These are phyloP conservation scores for Plectosphaerella plurivora DNA, from an alignment of 2,329 filamentous ascomycete species.

Conservation along the genomic window DNA sequence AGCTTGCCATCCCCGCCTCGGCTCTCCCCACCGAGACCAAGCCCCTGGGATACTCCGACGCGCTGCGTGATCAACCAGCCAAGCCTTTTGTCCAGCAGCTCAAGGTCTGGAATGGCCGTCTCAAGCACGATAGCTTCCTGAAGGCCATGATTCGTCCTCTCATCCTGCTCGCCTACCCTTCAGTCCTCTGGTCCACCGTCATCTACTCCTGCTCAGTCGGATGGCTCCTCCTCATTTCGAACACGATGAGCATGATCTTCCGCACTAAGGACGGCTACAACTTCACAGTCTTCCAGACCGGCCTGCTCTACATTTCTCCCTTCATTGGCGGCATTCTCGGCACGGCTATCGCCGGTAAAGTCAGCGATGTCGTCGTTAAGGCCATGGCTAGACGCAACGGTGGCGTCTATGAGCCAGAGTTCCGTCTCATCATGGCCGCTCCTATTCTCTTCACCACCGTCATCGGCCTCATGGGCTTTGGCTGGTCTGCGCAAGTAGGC, in stretches of 20 bases:
- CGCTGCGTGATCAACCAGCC: constrained; percentile 60
- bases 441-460: constrained; percentile 75
- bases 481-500: constrained; percentile 76
- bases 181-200: constrained; percentile 81
- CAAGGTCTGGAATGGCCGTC: constrained; percentile 70
- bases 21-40: constrained; percentile 26
- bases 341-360: constrained; percentile 84
- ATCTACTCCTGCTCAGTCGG: constrained; percentile 87
- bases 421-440: constrained; percentile 80
- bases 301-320: constrained; percentile 83
- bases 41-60: constrained; percentile 59
- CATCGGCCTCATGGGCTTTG: constrained; percentile 89
- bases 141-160: constrained; percentile 76
- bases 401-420: constrained; percentile 84
- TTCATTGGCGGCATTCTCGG: constrained; percentile 86
- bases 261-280: constrained; percentile 66
- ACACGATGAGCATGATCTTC: constrained; percentile 79
- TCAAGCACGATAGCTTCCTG: constrained; percentile 74
- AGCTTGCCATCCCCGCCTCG: constrained; percentile 25
- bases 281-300: constrained; percentile 75
- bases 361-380: constrained; percentile 80
- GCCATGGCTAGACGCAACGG: constrained; percentile 80
- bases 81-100: constrained; percentile 73
- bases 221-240: constrained; percentile 93
- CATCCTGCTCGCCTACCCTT: constrained; percentile 80